Evolutionary conservation across 1,284 basidiomycete species (phyloP), one percentile per base, ranked within the genome.

Genomic region (Lentinula novae-zelandiae): DNA sequence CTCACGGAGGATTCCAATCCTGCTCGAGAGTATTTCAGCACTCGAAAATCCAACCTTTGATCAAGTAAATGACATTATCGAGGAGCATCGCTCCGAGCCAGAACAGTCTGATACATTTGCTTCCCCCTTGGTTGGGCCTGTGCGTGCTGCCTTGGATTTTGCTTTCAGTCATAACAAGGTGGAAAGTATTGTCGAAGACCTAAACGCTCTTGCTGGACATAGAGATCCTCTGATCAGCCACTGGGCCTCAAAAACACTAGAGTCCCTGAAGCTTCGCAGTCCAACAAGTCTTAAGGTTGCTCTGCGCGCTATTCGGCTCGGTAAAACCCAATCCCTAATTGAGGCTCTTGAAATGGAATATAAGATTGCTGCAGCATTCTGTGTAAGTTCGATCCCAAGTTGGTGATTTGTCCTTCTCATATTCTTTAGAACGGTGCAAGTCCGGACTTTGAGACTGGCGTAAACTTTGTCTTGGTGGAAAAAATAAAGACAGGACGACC

Each of bases 231-330:
- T 68, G 20, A 80, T 92, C 60, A 78, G 78, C 60, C 72, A 76
- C 57, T 98, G 95, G 94, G 95, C 95, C 5, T 73, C 76, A 62
- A 72, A 80, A 57, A 94, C 93, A 13, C 73, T 90, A 63, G 76
- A 78, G 17, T 76, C 78, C 31, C 76, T 98, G 65, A 76, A 85
- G 52, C 68, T 82, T 65, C 85, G 93, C 57, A 95, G 93, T 71
- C 95, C 95, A 3, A 96, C 95, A 2, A 95, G 93, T 68, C 80
- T 97, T 69, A 93, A 91, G 70, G 89, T 98, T 33, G 85, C 95
- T 17, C 78, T 98, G 17, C 76, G 83, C 67, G 91, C 92, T 10
- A 83, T 95, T 64, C 85, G 90, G 56, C 78, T 79, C 63, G 94
- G 92, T 13, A 84, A 80, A 68, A 73, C 76, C 3, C 76, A 88